A percentile compares a stretch with the other conserved stretches of the same genome.
phyloP scores from a whole-genome alignment of 2,329 filamentous ascomycete genomes.

The Cordyceps sp. region DNA sequence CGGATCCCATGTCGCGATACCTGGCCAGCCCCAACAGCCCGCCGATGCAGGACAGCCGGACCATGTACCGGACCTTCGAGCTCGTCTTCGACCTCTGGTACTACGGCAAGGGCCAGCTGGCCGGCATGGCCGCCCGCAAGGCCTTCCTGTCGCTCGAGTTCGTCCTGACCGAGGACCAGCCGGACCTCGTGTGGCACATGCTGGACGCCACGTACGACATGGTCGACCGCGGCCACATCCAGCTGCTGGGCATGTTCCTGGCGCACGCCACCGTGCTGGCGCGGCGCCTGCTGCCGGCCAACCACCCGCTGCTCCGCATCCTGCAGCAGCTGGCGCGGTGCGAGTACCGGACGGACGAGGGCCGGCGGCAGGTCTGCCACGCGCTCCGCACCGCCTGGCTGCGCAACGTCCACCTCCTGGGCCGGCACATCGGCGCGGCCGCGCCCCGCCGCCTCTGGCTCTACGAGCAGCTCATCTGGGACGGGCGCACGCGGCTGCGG shows the following conservation, averaged over 20 bases:
- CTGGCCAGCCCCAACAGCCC: constrained; percentile 17
- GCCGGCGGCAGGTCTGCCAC: constrained; percentile 14
- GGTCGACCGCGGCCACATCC: constrained; percentile 17
- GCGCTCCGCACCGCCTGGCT: constrained; percentile 18
- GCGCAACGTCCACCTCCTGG: constrained; percentile 17
- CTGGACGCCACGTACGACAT: constrained; percentile 21
- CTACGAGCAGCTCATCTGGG: constrained; percentile 22
- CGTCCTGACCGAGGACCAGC: constrained; percentile 18
- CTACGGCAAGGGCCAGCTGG: constrained; percentile 16
- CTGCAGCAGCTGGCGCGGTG: constrained; percentile 14
- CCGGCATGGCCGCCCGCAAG: constrained; percentile 18
- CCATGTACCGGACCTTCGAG: constrained; percentile 22
- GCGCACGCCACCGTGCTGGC: constrained; percentile 14
- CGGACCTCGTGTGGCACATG: constrained; percentile 20
- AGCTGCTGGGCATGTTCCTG: constrained; percentile 17
- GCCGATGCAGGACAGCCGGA: constrained; percentile 20
- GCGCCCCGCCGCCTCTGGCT: constrained; percentile 17
- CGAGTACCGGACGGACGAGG: constrained; percentile 14
- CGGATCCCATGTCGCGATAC: constrained; percentile 20
- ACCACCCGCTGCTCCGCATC: constrained; percentile 17
- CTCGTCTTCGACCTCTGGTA: constrained; percentile 20
- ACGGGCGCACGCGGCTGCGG: constrained; percentile 17
- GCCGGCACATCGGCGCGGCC: constrained; percentile 12
- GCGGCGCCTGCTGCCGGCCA: constrained; percentile 10
- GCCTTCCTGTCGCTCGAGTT: constrained; percentile 19